Evolutionary conservation across 73 alveolate species (phyloP).

Genomic region (Paramecium sonneborni): DNA sequence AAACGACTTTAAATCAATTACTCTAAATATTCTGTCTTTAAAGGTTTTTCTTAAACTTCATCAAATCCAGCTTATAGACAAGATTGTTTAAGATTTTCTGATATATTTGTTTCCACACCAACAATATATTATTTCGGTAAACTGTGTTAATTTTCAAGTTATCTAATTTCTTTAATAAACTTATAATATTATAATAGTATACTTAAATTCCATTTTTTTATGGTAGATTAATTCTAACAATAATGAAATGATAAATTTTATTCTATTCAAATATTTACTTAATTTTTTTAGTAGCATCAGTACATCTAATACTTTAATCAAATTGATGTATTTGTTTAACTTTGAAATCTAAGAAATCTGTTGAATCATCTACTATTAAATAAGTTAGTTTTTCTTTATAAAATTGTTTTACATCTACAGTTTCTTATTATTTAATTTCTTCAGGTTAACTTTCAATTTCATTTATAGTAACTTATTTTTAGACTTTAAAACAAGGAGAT

Average conservation of each 20-base stretch:
- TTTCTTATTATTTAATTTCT: background rate
- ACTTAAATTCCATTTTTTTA: background rate
- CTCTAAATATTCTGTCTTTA: background rate
- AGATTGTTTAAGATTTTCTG: background rate
- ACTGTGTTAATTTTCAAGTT: background rate
- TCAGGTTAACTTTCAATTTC: background rate
- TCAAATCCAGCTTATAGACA: background rate
- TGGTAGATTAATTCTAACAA: background rate
- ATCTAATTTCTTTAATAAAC: slow-evolving; percentile 16
- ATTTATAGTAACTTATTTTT: slow-evolving; percentile 8
- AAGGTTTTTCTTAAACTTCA: slow-evolving; percentile 31
- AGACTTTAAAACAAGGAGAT: background rate
- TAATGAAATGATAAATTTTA: slow-evolving; percentile 34
- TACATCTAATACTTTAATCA: background rate
- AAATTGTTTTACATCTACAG: background rate
- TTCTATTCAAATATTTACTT: background rate
- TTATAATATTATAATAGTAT: background rate
- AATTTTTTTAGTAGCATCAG: background rate
- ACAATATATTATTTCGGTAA: background rate
- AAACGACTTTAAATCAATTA: background rate
- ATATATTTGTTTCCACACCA: background rate
- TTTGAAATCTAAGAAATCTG: background rate
- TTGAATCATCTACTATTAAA: slow-evolving; percentile 17
- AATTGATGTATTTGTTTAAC: background rate
- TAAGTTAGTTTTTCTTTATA: background rate